Base-by-base conservation (phyloP, 1,139 yeast species). In the Hansenula lynferdii region DNA sequence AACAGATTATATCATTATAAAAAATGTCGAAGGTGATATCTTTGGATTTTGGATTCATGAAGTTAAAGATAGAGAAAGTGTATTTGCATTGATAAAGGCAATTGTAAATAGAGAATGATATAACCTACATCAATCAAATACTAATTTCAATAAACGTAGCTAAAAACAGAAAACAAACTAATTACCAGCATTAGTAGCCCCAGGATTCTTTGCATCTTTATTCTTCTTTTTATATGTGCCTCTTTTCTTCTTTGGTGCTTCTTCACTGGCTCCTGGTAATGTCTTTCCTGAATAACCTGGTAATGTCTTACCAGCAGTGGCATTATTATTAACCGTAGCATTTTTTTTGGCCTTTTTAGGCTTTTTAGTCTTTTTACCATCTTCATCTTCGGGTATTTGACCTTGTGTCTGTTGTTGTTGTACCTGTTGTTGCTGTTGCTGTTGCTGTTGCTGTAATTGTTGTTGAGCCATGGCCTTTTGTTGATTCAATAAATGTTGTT, bases 21-120 rank as follows among this genome's bases (percentile, higher is more conserved):
- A 84, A 58, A 83, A 82, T 48, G 64, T 83, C 31, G 69, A 79
- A 39, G 94, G 87, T 11, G 87, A 82, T 35, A 85, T 89, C 40
- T 89, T 77, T 57, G 97, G 97, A 1, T 67, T 90, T 41, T 90
- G 97, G 97, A 72, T 89, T 18, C 89, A 85, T 57, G 80, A 85
- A 44, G 85, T 79, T 40, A 75, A 70, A 5, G 96, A 89, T 53
- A 69, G 96, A 51, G 71, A 71, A 36, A 73, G 76, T 49, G 67
- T 85, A 34, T 73, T 67, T 51, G 72, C 75, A 54, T 65, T 85
- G 40, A 61, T 86, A 28, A 75, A 79, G 41, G 76, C 81, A 48
- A 64, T 76, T 47, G 70, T 69, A 28, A 61, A 61, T 38, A 65
- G 42, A 40, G 36, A 25, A 32, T 14, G 20, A 34, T 15, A 5